These are phyloP conservation scores for Agrocybe praecox DNA, from an alignment of 768 basidiomycete species.

Conservation along the genomic window DNA sequence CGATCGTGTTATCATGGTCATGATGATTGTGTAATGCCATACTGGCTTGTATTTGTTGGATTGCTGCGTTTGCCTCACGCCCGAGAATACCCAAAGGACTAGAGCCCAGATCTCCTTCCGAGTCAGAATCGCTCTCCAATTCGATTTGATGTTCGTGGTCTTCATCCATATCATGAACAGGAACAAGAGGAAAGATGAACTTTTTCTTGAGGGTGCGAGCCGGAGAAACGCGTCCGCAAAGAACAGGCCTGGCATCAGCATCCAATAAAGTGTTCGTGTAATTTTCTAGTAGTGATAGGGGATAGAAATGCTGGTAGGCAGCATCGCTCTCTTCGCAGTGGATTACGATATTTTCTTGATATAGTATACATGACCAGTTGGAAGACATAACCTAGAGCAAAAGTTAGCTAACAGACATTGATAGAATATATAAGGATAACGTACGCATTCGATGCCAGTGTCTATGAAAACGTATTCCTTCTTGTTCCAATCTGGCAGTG, in stretches of 20 bases:
- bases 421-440: slow-evolving; percentile 26
- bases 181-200: slow-evolving; percentile 47
- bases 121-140: slow-evolving; percentile 5
- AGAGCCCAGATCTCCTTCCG: background rate
- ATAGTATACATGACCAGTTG: slow-evolving; percentile 79
- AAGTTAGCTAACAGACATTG: background rate
- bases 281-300: slow-evolving; percentile 41
- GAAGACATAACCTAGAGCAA: slow-evolving; percentile 58
- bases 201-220: slow-evolving; percentile 50
- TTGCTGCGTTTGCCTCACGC: background rate
- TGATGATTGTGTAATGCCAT: background rate
- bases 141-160: slow-evolving; percentile 14
- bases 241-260: slow-evolving; percentile 36
- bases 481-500: slow-evolving; percentile 66
- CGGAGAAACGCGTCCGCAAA: slow-evolving; percentile 44
- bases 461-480: slow-evolving; percentile 72
- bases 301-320: slow-evolving; percentile 73
- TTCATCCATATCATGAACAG: slow-evolving; percentile 4
- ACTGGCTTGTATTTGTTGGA: background rate
- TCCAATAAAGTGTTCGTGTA: slow-evolving; percentile 29
- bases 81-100: background rate
- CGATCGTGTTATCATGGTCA: slow-evolving; percentile 1
- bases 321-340: slow-evolving; percentile 71
- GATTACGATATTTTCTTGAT: slow-evolving; percentile 66
- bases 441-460: slow-evolving; percentile 72